Evolutionary conservation across 441 rosid species (phyloP).

Genomic region (California macrophylla): DNA sequence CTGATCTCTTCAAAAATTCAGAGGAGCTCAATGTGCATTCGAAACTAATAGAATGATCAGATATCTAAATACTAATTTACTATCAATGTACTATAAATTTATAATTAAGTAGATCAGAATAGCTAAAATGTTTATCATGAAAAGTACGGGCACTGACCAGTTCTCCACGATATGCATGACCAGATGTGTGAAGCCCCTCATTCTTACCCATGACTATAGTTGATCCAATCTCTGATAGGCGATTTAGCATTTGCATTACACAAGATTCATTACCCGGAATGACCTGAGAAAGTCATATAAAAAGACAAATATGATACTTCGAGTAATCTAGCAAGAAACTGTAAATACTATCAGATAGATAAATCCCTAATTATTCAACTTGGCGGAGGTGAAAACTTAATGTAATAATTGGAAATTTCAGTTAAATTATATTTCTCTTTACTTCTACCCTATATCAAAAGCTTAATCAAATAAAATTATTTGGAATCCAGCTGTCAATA

Average conservation of each 20-base stretch:
- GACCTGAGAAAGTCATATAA: constrained; percentile 44
- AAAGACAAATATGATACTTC: constrained; percentile 9
- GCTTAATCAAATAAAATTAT: background rate
- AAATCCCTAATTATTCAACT: background rate
- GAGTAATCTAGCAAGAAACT: background rate
- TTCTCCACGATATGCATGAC: constrained; percentile 94
- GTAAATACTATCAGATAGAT: background rate
- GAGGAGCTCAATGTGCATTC: background rate
- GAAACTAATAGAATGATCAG: background rate
- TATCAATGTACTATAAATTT: background rate
- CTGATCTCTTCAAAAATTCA: background rate
- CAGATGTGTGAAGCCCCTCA: constrained; percentile 84
- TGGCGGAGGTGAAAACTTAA: background rate
- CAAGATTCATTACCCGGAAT: constrained; percentile 95
- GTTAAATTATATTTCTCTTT: background rate
- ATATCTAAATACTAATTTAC: background rate
- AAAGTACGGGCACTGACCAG: constrained; percentile 35
- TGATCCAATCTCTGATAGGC: constrained; percentile 85
- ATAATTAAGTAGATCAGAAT: background rate
- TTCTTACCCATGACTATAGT: constrained; percentile 75
- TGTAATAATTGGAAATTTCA: background rate
- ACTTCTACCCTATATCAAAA: background rate
- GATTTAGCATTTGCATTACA: constrained; percentile 93
- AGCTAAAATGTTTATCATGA: background rate
- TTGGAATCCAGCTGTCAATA: background rate